Percentiles rank a stretch among this genome's conserved stretches.
Evolutionary conservation across 1,284 basidiomycete species (phyloP).

Genomic region (Naganishia cerealis): DNA sequence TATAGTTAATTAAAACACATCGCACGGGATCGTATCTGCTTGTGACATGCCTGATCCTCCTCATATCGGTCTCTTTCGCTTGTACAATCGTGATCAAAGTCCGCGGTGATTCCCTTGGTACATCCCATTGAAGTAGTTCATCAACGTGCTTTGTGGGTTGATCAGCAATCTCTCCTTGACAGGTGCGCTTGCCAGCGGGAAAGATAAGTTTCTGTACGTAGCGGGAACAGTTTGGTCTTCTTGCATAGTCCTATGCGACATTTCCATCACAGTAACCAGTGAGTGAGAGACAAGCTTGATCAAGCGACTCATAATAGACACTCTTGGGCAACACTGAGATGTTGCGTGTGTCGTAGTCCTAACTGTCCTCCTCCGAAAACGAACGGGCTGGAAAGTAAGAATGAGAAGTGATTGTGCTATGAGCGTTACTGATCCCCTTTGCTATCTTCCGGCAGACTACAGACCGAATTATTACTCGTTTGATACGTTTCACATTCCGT

Average conservation of each 20-base stretch:
- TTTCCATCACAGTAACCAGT: slow-evolving; percentile 22
- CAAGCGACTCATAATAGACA: not conserved
- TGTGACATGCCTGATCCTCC: not conserved
- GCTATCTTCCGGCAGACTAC: not conserved
- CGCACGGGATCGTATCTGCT: slow-evolving; percentile 1
- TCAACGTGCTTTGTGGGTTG: not conserved
- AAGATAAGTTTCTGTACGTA: slow-evolving; percentile 9
- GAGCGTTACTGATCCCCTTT: not conserved
- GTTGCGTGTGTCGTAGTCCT: not conserved
- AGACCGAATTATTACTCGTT: slow-evolving; percentile 13
- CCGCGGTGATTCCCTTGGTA: slow-evolving; percentile 23
- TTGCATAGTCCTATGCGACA: slow-evolving; percentile 23
- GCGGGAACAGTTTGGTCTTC: slow-evolving; percentile 20
- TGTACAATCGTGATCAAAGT: slow-evolving; percentile 25
- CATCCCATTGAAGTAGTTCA: not conserved
- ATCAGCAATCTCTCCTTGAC: not conserved
- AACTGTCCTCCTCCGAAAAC: not conserved
- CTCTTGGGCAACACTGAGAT: not conserved
- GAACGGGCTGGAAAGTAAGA: slow-evolving; percentile 16
- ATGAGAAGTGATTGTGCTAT: too few relatives aligned
- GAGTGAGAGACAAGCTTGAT: not conserved
- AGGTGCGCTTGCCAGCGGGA: slow-evolving; percentile 15
- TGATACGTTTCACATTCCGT: slow-evolving; percentile 23
- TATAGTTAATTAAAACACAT: slow-evolving; percentile 10
- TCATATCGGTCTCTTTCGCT: slow-evolving; percentile 10